These are phyloP conservation scores for Ophiostoma populinum DNA, from an alignment of 2,329 filamentous ascomycete genomes.

Conservation along the genomic window DNA sequence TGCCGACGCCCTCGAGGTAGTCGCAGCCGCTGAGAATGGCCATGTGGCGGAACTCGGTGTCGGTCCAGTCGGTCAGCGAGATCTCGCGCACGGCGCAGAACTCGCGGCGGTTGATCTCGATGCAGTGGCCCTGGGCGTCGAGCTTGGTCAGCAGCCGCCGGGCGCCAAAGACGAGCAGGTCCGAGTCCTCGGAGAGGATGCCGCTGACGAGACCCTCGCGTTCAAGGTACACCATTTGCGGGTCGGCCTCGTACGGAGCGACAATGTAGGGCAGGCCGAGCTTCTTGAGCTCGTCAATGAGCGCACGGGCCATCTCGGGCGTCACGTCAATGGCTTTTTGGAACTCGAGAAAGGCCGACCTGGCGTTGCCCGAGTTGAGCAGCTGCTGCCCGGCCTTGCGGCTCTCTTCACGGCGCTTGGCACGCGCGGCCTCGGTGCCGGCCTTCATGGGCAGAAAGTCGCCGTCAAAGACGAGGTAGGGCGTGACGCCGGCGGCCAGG, in stretches of 20 bases:
- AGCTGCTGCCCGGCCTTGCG: conserved; percentile 61
- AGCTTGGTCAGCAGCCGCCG: conserved; percentile 84
- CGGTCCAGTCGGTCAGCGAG: conserved; percentile 80
- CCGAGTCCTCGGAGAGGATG: conserved; percentile 91
- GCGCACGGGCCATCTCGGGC: conserved; percentile 77
- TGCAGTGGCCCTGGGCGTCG: conserved; percentile 80
- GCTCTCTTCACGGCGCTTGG: conserved; percentile 59
- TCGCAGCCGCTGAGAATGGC: conserved; percentile 93
- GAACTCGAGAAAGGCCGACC: conserved; percentile 68
- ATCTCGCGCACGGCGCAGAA: conserved; percentile 81
- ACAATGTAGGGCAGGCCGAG: conserved; percentile 72
- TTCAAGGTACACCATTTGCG: conserved; percentile 91
- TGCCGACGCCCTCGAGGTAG: conserved; percentile 72
- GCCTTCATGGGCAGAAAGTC: conserved; percentile 91
- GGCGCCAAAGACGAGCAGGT: conserved; percentile 86
- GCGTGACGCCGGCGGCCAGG: conserved; percentile 80
- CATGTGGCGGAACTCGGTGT: conserved; percentile 84
- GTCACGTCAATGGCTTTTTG: conserved; percentile 95
- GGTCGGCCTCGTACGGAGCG: conserved; percentile 91
- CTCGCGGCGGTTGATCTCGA: conserved; percentile 78
- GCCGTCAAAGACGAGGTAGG: conserved; percentile 91
- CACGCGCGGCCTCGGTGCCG: conserved; percentile 62
- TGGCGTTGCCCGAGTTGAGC: conserved; percentile 60
- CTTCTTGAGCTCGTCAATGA: conserved; percentile 84
- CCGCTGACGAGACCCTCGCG: conserved; percentile 66